Conservation (phyloP, 2,329 filamentous ascomycete genomes). For the Drechslerella coelobrocha region DNA sequence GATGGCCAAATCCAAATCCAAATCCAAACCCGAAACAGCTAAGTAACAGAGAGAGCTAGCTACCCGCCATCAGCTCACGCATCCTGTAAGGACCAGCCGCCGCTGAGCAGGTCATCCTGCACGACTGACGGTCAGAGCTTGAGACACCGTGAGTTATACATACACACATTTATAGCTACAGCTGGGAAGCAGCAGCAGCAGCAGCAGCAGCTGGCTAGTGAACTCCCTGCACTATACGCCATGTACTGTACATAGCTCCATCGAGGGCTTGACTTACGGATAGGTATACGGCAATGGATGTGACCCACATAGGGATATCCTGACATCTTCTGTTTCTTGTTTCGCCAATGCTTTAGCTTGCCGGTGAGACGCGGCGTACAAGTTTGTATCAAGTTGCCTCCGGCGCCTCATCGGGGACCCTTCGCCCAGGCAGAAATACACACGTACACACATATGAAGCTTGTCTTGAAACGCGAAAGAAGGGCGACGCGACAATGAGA, state of each 20-base stretch:
- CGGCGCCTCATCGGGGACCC: slow-evolving; percentile 21
- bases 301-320: too few species aligned
- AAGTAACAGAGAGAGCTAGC: background rate
- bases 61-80: slow-evolving; percentile 10
- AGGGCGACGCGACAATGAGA: slow-evolving; percentile 42
- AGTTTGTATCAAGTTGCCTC: background rate
- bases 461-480: slow-evolving; percentile 35
- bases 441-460: slow-evolving; percentile 19
- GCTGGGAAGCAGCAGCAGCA: slow-evolving; percentile 22
- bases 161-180: slow-evolving; percentile 9
- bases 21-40: slow-evolving; percentile 1
- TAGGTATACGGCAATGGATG: too few species aligned
- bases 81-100: slow-evolving; percentile 41
- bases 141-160: slow-evolving; percentile 46
- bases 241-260: too few species aligned
- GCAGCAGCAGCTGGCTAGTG: background rate
- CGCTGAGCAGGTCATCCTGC: slow-evolving; percentile 46
- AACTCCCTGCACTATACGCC: too few species aligned
- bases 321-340: too few species aligned
- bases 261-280: too few species aligned
- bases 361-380: background rate
- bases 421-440: slow-evolving; percentile 12
- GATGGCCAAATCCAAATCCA: too few species aligned
- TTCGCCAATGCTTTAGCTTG: too few species aligned
- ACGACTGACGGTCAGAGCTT: slow-evolving; percentile 33